A percentile compares a stretch with the other conserved stretches of the same genome.
These are phyloP conservation scores for Trichophyton equinum DNA, from an alignment of 2,329 filamentous ascomycete genomes.

Conservation along the genomic window DNA sequence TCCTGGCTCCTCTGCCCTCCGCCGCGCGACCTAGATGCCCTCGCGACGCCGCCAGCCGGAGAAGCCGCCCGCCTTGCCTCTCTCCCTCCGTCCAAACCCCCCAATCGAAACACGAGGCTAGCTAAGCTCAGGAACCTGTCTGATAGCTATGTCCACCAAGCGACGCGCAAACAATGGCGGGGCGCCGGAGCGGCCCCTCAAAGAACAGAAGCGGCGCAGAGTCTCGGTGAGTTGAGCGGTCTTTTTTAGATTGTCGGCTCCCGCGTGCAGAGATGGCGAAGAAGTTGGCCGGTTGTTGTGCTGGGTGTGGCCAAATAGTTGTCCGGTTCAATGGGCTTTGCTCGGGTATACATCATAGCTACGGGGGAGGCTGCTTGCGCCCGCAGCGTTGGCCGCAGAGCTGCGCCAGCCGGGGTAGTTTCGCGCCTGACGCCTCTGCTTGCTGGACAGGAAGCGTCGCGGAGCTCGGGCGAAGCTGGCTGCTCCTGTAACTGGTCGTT, in stretches of 20 bases:
- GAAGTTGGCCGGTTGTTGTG: not conserved
- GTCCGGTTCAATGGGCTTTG: not conserved
- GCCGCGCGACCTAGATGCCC: not conserved
- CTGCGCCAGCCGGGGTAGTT: not conserved
- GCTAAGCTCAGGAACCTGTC: slow-evolving; percentile 5
- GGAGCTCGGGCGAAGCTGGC: not conserved
- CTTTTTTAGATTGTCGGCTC: not conserved
- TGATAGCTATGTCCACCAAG: slow-evolving; percentile 12
- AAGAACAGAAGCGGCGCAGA: slow-evolving; percentile 13
- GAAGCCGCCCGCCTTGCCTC: not conserved
- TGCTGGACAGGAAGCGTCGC: not conserved
- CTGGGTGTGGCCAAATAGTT: not conserved
- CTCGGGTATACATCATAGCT: not conserved
- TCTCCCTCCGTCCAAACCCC: slow-evolving; percentile 1
- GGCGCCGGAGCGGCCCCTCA: slow-evolving; percentile 10
- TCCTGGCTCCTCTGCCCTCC: not conserved
- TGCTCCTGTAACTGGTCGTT: slow-evolving; percentile 3
- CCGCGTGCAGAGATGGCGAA: not conserved
- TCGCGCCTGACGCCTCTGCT: not conserved
- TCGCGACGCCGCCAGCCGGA: not conserved
- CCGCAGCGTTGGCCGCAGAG: not conserved
- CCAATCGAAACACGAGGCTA: slow-evolving; percentile 5
- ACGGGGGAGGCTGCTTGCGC: not conserved
- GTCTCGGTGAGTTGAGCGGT: slow-evolving; percentile 12
- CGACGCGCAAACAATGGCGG: slow-evolving; percentile 39